phyloP scores from a whole-genome alignment of 208 protist species.

The Herpetomonas tarakana region DNA sequence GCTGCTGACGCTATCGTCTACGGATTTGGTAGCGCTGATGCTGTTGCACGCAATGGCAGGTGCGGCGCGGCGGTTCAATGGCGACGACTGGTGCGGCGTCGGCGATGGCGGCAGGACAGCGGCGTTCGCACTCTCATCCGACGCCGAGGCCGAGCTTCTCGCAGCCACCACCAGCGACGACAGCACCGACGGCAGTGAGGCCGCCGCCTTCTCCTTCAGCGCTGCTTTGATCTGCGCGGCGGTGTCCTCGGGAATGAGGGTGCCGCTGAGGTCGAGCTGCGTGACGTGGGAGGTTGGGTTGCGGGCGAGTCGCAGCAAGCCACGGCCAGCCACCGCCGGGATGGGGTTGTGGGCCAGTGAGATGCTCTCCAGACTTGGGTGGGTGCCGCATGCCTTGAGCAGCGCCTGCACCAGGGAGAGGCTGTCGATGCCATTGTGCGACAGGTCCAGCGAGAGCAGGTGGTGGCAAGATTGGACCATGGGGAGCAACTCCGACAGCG shows the following conservation, averaged over 20 bases:
- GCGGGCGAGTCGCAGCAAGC: slow-evolving; percentile 57
- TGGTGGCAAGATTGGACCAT: slow-evolving; percentile 60
- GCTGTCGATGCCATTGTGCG: slow-evolving; percentile 75
- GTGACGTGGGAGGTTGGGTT: slow-evolving; percentile 58
- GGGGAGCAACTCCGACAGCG: slow-evolving; percentile 53
- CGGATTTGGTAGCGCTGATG: too few species aligned
- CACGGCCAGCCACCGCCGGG: slow-evolving; percentile 65
- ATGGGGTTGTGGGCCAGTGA: slow-evolving; percentile 80
- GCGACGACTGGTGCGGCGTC: too few species aligned
- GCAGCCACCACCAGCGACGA: slow-evolving; percentile 6
- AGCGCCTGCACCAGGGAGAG: slow-evolving; percentile 66
- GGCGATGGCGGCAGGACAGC: too few species aligned
- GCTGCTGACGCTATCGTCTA: too few species aligned
- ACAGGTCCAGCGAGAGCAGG: slow-evolving; percentile 61
- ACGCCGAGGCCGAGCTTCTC: slow-evolving; percentile 8
- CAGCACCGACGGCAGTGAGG: slow-evolving; percentile 9
- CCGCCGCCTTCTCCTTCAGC: slow-evolving; percentile 49
- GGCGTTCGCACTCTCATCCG: too few species aligned
- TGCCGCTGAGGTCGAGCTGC: slow-evolving; percentile 55
- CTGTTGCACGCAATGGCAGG: too few species aligned
- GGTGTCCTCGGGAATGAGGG: slow-evolving; percentile 48
- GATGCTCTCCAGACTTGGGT: slow-evolving; percentile 53
- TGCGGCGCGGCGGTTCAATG: too few species aligned
- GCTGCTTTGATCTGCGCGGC: slow-evolving; percentile 53
- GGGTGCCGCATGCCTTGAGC: slow-evolving; percentile 37